Evolutionary conservation across 2,329 filamentous ascomycete species (phyloP).

Genomic region (Didymosphaeria variabile): DNA sequence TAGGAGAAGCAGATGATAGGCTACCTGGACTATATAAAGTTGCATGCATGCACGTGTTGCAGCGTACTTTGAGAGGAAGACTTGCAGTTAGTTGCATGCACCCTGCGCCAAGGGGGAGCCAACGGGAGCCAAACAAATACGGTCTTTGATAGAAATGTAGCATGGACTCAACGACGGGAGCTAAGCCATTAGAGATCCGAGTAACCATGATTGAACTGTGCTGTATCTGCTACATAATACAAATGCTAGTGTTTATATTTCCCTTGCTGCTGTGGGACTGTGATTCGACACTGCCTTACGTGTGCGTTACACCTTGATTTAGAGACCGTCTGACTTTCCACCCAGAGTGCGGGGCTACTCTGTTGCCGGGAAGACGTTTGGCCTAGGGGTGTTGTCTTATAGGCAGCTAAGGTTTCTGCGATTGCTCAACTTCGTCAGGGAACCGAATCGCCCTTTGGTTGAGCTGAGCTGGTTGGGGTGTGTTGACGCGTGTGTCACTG

Average conservation of each 20-base stretch:
- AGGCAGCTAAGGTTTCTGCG: background rate
- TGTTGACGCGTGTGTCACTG: background rate
- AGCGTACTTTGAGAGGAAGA: background rate
- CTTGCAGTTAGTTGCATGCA: background rate
- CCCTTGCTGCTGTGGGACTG: background rate
- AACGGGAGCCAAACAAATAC: background rate
- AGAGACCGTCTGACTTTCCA: background rate
- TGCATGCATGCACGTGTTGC: no score
- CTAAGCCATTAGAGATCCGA: background rate
- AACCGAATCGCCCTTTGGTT: conserved; percentile 41
- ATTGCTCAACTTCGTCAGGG: conserved; percentile 33
- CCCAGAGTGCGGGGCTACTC: background rate
- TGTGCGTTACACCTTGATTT: background rate
- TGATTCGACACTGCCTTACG: background rate
- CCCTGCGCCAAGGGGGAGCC: background rate
- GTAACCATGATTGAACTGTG: background rate
- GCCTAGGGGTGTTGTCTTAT: background rate
- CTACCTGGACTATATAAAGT: background rate
- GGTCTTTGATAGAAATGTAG: conserved; percentile 6
- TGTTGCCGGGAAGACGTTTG: background rate
- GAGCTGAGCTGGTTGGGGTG: conserved; percentile 12
- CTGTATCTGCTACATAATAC: background rate
- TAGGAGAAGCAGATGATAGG: no score
- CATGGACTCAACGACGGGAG: background rate
- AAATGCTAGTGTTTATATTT: background rate